Percentiles rank a stretch among this genome's conserved stretches.
Evolutionary conservation across 148 eudicot genomes (phyloP).

Genomic region (Dysphania ambrosioides): DNA sequence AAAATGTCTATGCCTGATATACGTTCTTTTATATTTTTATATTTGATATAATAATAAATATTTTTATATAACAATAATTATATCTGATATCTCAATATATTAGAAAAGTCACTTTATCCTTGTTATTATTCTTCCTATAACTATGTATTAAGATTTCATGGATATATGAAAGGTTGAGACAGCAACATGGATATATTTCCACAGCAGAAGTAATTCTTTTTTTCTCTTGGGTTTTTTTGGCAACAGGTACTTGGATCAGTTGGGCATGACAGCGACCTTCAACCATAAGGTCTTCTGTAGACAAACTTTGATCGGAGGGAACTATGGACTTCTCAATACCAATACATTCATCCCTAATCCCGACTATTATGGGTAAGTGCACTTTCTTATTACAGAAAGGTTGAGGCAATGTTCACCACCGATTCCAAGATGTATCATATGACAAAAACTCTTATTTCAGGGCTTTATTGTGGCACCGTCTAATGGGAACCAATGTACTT

Average conservation of each 20-base stretch:
- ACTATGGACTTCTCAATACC: background rate
- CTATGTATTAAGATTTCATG: too few species aligned
- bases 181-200: background rate
- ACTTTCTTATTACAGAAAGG: too few species aligned
- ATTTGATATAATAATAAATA: too few species aligned
- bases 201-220: background rate
- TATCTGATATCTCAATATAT: too few species aligned
- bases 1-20: too few species aligned
- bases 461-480: background rate
- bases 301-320: background rate
- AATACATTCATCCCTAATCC: background rate
- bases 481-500: background rate
- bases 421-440: too few species aligned
- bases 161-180: too few species aligned
- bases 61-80: too few species aligned
- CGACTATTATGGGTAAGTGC: background rate
- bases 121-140: background rate
- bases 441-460: background rate
- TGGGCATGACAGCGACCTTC: background rate
- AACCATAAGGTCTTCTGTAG: background rate
- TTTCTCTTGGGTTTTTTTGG: too few species aligned
- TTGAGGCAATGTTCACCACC: too few species aligned
- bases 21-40: too few species aligned
- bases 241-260: background rate
- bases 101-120: too few species aligned